Evolutionary conservation across 163 green algal genomes (phyloP), one percentile per base, ranked within the genome.

Genomic region (Chlamydomonas reinhardtii): DNA sequence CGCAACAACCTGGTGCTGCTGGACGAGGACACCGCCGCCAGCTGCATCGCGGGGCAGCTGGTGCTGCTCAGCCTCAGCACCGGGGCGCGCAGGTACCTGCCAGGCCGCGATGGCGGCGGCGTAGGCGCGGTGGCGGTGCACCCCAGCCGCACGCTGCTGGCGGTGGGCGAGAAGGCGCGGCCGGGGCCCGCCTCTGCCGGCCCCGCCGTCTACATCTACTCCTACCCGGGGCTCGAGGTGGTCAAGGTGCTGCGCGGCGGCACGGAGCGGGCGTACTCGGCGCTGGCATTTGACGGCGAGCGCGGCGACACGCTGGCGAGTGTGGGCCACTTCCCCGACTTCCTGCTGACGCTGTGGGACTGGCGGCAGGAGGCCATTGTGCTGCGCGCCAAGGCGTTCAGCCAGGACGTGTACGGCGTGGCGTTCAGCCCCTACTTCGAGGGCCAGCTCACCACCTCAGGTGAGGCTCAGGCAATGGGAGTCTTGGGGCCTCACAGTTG

Each of bases 281-380:
- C 89, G 8, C 90, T 93, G 22, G 88, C 88, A 0, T 98, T 97
- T 86, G 94, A 92, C 61, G 34, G 85, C 14, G 48, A 56, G 48
- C 81, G 89, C n/a, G 95, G 95, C 16, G 76, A 88, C 19, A 90
- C 90, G 82, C 89, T 98, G 29, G 95, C 95, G 2, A 95, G 86
- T 17, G 92, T 95, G 34, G 94, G 93, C 25, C 89, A 86, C 37
- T 93, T 83, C 71, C 96, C 96, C 34, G 96, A 98, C 88, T 97
- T 94, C 90, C 90, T 95, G 88, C 91, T 98, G 31, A 97, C 94
- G 15, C 80, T 97, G 39, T 98, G 96, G 96, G 77, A 95, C 81
- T 97, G 94, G 95, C 39, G 91, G 11, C 62, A 83, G 20, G 95
- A 94, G 68, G 68, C 78, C 27, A 95, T 95, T 9, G 68, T 97